A percentile compares a stretch with the other conserved stretches of the same genome.
These are phyloP conservation scores for Kurtzmaniella fragi DNA, from an alignment of 805 yeast species.

Conservation along the genomic window DNA sequence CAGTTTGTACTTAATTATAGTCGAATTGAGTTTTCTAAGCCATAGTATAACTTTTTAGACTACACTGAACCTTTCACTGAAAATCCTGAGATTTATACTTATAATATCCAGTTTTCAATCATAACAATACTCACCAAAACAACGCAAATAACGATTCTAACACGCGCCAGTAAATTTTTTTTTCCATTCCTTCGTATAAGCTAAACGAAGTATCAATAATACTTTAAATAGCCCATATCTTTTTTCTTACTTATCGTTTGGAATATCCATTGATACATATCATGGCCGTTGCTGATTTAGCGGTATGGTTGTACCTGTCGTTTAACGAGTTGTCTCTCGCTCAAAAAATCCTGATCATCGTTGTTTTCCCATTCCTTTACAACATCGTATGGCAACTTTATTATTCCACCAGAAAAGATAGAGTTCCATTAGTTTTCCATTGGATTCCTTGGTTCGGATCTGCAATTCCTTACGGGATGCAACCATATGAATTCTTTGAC, in stretches of 20 bases:
- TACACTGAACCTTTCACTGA: too few relatives aligned
- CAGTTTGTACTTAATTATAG: too few relatives aligned
- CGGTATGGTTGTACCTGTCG: slow-evolving; percentile 6
- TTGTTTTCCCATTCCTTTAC: slow-evolving; percentile 58
- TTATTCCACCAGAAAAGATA: slow-evolving; percentile 69
- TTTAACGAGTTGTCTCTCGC: slow-evolving; percentile 21
- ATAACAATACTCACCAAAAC: too few relatives aligned
- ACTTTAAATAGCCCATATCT: neutral
- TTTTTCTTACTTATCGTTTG: neutral
- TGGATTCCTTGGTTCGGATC: slow-evolving; percentile 96
- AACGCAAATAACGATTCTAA: too few relatives aligned
- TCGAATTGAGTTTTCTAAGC: too few relatives aligned
- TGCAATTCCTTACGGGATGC: slow-evolving; percentile 84
- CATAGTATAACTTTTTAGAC: too few relatives aligned
- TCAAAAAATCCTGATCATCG: slow-evolving; percentile 27
- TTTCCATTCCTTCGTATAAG: neutral
- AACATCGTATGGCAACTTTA: slow-evolving; percentile 61
- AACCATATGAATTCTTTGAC: slow-evolving; percentile 87
- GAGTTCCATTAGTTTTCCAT: slow-evolving; percentile 87
- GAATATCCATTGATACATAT: neutral
- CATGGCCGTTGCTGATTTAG: slow-evolving; percentile 22
- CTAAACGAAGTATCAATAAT: neutral
- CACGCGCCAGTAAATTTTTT: neutral
- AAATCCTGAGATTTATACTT: too few relatives aligned
- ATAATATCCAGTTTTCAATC: too few relatives aligned